Percentiles rank a stretch among this genome's conserved stretches.
Conservation (phyloP, 2,329 filamentous ascomycete genomes). For the Diaporthe amygdali region DNA sequence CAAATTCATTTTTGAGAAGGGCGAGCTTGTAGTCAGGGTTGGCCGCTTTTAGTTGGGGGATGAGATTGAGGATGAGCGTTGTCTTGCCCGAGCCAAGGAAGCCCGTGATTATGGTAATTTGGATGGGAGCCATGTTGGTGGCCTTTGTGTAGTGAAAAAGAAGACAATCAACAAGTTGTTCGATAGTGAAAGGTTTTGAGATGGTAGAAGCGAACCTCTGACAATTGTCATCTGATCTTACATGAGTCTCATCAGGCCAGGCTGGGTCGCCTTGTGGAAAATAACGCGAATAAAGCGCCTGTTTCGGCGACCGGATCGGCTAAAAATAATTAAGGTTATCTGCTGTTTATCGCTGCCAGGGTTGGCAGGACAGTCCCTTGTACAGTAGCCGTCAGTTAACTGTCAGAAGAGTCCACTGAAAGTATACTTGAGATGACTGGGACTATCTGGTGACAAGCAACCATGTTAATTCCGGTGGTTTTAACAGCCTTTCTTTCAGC, state of each 20-base stretch:
- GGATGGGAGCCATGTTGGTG: slow-evolving; percentile 69
- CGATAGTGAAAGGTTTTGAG: background rate
- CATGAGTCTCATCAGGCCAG: slow-evolving; percentile 5
- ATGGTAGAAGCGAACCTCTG: background rate
- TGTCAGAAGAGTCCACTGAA: background rate
- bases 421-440: background rate
- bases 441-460: background rate
- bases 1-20: slow-evolving; percentile 97
- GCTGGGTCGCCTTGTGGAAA: slow-evolving; percentile 17
- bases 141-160: background rate
- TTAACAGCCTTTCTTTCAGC: background rate
- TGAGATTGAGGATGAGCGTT: slow-evolving; percentile 90
- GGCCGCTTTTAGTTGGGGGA: slow-evolving; percentile 82
- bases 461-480: no score
- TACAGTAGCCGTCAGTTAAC: no score
- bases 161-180: background rate
- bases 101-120: slow-evolving; percentile 93
- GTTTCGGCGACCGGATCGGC: slow-evolving; percentile 26
- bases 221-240: slow-evolving; percentile 22
- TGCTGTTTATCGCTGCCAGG: slow-evolving; percentile 13
- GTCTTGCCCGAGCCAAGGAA: slow-evolving; percentile 97
- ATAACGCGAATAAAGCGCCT: slow-evolving; percentile 20
- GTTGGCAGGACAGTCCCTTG: no score
- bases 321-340: slow-evolving; percentile 27
- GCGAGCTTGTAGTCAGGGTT: slow-evolving; percentile 83